Base-by-base conservation (phyloP, 2,329 filamentous ascomycete species). In the Sarocladiaceae sp. region DNA sequence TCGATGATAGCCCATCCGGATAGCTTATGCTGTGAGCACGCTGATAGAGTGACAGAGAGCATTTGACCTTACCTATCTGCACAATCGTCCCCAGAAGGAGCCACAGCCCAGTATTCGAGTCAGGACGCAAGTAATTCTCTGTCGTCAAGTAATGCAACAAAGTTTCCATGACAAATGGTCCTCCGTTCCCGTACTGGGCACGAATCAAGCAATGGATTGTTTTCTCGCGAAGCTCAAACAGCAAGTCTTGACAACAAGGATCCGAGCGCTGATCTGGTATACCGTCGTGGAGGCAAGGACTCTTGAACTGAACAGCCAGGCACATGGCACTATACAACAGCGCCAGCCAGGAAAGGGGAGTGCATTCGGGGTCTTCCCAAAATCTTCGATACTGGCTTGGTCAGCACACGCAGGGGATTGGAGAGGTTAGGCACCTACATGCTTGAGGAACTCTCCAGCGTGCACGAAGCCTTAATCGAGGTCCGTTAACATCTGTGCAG, bases 1-100 rank as follows among this genome's bases (percentile, higher is more conserved):
- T 51, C 72, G 59, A 54, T 78, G 75, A 51, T 74, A 73, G 0
- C 69, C 71, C 68, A 70, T 71, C 4, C 64, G 65, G 54, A 73
- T 59, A 29, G 64, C 63, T 1, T 42, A 7, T 42, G 7, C 20
- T 22, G 12, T 36, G 8, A 8, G 7, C 15, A 36, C 15, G 5
- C 33, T 31, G 7, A 15, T 7, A 31, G 15, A 8, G 15, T 36
- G 8, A n/a, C 12, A n/a, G 15, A 17, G 33, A 36, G 15, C 12
- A 10, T 36, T 6, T 17, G 12, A 8, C 7, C 33, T 10, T 36
- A 36, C 33, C 33, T 8, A 36, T 36, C 33, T 67, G 64, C 0
- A 73, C 63, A 0, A 63, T 61, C 0, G 61, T 62, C 2, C 62
- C 69, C 13, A 66, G 50, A 0, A 72, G 54, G 3, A 70, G 55